phyloP scores from a whole-genome alignment of 1,284 basidiomycete species.

The Ustilago crameri region DNA sequence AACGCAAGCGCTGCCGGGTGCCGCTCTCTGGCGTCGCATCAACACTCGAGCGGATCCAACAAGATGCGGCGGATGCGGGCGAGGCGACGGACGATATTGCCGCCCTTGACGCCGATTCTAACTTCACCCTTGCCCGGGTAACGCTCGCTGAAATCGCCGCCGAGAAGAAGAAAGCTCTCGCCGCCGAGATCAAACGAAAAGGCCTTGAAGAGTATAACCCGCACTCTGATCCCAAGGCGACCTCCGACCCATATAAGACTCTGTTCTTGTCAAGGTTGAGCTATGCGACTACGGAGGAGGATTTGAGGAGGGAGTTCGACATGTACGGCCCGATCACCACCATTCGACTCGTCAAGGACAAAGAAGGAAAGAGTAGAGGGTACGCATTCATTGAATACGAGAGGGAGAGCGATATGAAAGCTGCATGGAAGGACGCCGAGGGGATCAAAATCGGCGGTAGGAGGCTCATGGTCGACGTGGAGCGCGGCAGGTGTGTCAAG shows the following conservation, averaged over 20 bases:
- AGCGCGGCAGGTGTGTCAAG: constrained; percentile 94
- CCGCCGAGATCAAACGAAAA: constrained; percentile 21
- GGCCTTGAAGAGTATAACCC: constrained; percentile 75
- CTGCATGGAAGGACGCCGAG: constrained; percentile 99
- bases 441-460: constrained; percentile 94
- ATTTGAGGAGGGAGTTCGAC: constrained; percentile 93
- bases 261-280: constrained; percentile 91
- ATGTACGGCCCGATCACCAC: constrained; percentile 92
- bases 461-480: constrained; percentile 94
- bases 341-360: constrained; percentile 86
- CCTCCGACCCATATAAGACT: constrained; percentile 98
- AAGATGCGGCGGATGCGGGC: constrained; percentile 58
- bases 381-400: constrained; percentile 99
- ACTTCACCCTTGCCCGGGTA: background rate
- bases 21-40: constrained; percentile 60
- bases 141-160: constrained; percentile 1
- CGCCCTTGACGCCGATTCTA: constrained; percentile 23
- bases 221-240: constrained; percentile 87
- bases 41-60: constrained; percentile 57
- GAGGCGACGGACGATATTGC: constrained; percentile 59
- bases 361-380: constrained; percentile 82
- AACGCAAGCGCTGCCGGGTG: constrained; percentile 24
- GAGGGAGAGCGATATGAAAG: constrained; percentile 93
- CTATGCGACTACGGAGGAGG: constrained; percentile 87
- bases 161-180: constrained; percentile 7